Conservation (phyloP, 495 filamentous ascomycete species). For the Annulohypoxylon bovei region DNA sequence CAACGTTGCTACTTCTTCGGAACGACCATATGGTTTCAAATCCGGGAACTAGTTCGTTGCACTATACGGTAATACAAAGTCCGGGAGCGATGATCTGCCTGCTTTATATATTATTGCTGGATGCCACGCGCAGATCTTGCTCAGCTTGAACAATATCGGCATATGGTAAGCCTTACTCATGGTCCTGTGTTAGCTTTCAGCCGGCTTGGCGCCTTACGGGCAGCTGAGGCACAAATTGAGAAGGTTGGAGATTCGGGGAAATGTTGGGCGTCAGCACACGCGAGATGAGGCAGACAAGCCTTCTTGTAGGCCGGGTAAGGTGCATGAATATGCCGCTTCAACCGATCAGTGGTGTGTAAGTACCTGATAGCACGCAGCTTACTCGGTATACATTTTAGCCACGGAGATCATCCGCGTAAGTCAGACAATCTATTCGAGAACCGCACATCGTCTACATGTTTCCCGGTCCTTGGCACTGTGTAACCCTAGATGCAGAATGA, state of each 20-base stretch:
- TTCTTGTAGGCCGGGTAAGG: slow-evolving; percentile 1
- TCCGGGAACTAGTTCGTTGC: slow-evolving; percentile 13
- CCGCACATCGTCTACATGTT: slow-evolving; percentile 9
- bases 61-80: slow-evolving; percentile 18
- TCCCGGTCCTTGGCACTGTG: slow-evolving; percentile 32
- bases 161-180: slow-evolving; percentile 14
- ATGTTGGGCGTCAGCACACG: background rate
- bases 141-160: slow-evolving; percentile 24
- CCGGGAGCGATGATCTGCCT: slow-evolving; percentile 34
- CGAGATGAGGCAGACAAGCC: background rate
- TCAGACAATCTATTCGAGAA: slow-evolving; percentile 27
- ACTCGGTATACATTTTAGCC: slow-evolving; percentile 34
- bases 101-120: slow-evolving; percentile 24
- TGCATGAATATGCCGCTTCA: slow-evolving; percentile 22
- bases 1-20: slow-evolving; percentile 19
- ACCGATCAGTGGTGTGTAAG: slow-evolving; percentile 25
- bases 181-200: slow-evolving; percentile 26
- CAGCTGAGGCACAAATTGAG: slow-evolving; percentile 13
- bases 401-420: slow-evolving; percentile 21
- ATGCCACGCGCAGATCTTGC: slow-evolving; percentile 30
- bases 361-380: background rate
- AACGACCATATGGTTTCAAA: slow-evolving; percentile 4
- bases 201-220: slow-evolving; percentile 36
- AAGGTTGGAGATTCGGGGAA: slow-evolving; percentile 6
- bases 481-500: slow-evolving; percentile 20